Percentiles rank a stretch among this genome's conserved stretches.
Conservation (phyloP, 2,329 filamentous ascomycete genomes). For the Septoria linicola region DNA sequence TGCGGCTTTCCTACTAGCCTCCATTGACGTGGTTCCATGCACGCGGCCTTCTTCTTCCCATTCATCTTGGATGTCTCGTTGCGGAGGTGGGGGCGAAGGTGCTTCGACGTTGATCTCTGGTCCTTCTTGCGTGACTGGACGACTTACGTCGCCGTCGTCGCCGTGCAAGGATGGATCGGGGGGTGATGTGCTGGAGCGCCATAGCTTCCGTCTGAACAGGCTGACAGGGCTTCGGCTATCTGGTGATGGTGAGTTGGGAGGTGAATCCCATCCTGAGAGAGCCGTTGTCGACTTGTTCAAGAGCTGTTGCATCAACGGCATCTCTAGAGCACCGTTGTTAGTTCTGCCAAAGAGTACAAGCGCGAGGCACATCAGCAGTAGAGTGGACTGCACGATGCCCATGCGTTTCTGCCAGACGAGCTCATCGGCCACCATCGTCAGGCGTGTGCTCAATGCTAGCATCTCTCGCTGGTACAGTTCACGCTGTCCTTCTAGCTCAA, state of each 20-base stretch:
- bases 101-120: constrained; percentile 14
- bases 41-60: constrained; percentile 2
- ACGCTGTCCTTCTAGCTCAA: constrained; percentile 84
- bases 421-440: constrained; percentile 91
- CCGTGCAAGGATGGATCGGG: constrained; percentile 7
- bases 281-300: constrained; percentile 38
- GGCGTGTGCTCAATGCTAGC: constrained; percentile 72
- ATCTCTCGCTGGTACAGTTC: constrained; percentile 82
- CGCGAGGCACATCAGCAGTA: constrained; percentile 81
- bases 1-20: constrained; percentile 1
- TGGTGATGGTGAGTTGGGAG: constrained; percentile 39
- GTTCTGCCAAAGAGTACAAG: constrained; percentile 71
- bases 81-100: constrained; percentile 14
- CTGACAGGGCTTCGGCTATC: constrained; percentile 34
- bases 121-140: constrained; percentile 17
- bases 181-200: constrained; percentile 35
- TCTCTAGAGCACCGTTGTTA: constrained; percentile 38
- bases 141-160: constrained; percentile 19
- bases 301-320: constrained; percentile 49
- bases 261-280: constrained; percentile 37
- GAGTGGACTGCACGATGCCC: constrained; percentile 84
- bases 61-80: constrained; percentile 4
- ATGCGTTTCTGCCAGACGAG: constrained; percentile 81
- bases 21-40: neutral
- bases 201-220: constrained; percentile 36